Conservation (phyloP, 768 basidiomycete species). For the Suillus ampliporus region DNA sequence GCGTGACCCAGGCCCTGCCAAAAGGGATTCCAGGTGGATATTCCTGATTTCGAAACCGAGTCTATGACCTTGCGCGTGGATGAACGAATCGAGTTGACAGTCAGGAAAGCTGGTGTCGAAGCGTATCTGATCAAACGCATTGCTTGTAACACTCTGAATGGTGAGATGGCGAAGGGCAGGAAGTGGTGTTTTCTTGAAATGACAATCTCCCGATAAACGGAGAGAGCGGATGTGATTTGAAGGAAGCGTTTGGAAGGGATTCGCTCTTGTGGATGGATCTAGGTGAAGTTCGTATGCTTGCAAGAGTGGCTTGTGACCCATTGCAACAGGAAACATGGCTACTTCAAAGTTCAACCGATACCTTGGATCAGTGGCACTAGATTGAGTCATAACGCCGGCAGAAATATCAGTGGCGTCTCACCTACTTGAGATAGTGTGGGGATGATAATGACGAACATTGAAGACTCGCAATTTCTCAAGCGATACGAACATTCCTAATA, state of each 20-base stretch:
- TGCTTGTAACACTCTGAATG: slow-evolving; percentile 41
- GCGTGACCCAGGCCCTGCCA: slow-evolving; percentile 18
- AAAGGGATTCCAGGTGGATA: slow-evolving; percentile 38
- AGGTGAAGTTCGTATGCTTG: slow-evolving; percentile 41
- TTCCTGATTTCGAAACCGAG: slow-evolving; percentile 45
- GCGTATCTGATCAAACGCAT: slow-evolving; percentile 39
- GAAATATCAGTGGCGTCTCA: not conserved
- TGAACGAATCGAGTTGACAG: slow-evolving; percentile 41
- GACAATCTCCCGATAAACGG: slow-evolving; percentile 43
- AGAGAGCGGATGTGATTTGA: slow-evolving; percentile 31
- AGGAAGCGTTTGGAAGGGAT: slow-evolving; percentile 36
- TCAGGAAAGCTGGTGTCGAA: slow-evolving; percentile 33
- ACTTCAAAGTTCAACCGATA: slow-evolving; percentile 40
- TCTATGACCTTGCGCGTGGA: slow-evolving; percentile 38
- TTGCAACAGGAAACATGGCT: slow-evolving; percentile 41
- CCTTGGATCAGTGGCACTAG: slow-evolving; percentile 26
- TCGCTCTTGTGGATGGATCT: slow-evolving; percentile 33
- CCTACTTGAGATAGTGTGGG: slow-evolving; percentile 22
- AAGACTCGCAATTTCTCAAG: slow-evolving; percentile 42
- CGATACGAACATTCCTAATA: slow-evolving; percentile 33
- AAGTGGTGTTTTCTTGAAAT: slow-evolving; percentile 20
- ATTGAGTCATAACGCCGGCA: slow-evolving; percentile 12
- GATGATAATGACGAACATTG: slow-evolving; percentile 30
- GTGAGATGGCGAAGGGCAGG: slow-evolving; percentile 25
- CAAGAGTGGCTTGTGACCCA: slow-evolving; percentile 17